Base-by-base conservation (phyloP, 805 yeast species). In the Lachancea dasiensis region DNA sequence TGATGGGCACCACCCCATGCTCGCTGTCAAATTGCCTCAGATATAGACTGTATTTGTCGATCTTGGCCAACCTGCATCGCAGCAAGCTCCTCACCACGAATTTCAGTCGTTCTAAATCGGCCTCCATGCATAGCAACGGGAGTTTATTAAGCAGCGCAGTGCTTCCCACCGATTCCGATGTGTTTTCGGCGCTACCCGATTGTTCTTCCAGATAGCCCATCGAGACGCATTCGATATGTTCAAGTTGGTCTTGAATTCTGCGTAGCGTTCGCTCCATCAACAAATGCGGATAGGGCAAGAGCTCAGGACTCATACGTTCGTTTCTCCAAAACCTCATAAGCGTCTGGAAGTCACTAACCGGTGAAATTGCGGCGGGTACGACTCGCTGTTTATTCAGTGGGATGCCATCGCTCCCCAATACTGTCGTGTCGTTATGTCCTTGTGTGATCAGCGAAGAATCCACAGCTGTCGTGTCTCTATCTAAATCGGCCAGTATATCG, bases 51-150 rank as follows among this genome's bases (percentile, higher is more conserved):
- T 64, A 79, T 45, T 69, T 71, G 62, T 87, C 96, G 33, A 92
- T 74, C 60, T 84, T 89, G 43, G 67, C 63, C 39, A 87, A 59
- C 41, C 98, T 68, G 5, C 90, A 73, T 44, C 98, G 70, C 23
- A 89, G 65, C 56, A 86, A 90, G 10, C 86, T 72, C 36, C 97
- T 64, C n/a, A 89, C 68, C 24, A 90, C 60, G 56, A 81, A 92
- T 50, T 81, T 86, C 21, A 86, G 74, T 40, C 98, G 66, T 51
- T 92, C 97, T 17, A 92, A 70, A 49, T 92, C 97, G 10, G 94
- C 81, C 54, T 92, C 98, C 49, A 90, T 79, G 17, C 94, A 75
- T 65, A 92, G 75, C 31, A 89, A 66, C 41, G 84, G 81, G 41
- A 90, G 61, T 53, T 89, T 89, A 60, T 79, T 78, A 44, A 81